Evolutionary conservation across 345 rosid genomes (phyloP).

Genomic region (Murraya koenigii): DNA sequence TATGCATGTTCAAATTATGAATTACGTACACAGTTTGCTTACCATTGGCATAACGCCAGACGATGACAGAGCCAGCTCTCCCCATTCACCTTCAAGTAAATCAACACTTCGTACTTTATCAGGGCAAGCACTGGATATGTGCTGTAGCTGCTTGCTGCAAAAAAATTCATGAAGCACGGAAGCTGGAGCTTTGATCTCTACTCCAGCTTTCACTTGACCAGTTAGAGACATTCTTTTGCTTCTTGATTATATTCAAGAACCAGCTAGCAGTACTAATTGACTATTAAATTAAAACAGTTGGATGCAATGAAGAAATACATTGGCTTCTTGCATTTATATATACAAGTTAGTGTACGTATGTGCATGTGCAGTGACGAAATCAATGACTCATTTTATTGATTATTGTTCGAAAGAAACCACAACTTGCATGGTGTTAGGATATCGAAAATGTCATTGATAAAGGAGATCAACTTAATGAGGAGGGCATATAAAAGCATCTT

Average conservation of each 20-base stretch:
- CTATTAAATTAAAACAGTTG: not conserved
- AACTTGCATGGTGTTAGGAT: too few species aligned
- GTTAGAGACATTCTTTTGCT: slow-evolving; percentile 17
- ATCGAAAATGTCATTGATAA: too few species aligned
- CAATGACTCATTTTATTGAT: too few species aligned
- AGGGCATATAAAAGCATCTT: too few species aligned
- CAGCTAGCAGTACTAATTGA: not conserved
- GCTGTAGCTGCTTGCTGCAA: not conserved
- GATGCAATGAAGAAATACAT: not conserved
- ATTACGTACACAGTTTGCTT: not conserved
- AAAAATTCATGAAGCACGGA: not conserved
- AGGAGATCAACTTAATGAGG: too few species aligned
- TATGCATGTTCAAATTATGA: not conserved
- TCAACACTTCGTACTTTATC: not conserved
- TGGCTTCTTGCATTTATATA: not conserved
- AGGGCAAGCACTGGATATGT: not conserved
- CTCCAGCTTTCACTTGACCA: not conserved
- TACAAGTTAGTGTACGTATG: too few species aligned
- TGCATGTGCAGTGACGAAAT: too few species aligned
- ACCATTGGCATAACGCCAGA: not conserved
- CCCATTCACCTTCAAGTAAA: slow-evolving; percentile 10
- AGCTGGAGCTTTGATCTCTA: slow-evolving; percentile 21
- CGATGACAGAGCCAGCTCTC: not conserved
- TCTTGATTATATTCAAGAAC: not conserved
- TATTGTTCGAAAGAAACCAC: too few species aligned